phyloP scores from a whole-genome alignment of 495 filamentous ascomycete species.

The Endocarpon pusillum region DNA sequence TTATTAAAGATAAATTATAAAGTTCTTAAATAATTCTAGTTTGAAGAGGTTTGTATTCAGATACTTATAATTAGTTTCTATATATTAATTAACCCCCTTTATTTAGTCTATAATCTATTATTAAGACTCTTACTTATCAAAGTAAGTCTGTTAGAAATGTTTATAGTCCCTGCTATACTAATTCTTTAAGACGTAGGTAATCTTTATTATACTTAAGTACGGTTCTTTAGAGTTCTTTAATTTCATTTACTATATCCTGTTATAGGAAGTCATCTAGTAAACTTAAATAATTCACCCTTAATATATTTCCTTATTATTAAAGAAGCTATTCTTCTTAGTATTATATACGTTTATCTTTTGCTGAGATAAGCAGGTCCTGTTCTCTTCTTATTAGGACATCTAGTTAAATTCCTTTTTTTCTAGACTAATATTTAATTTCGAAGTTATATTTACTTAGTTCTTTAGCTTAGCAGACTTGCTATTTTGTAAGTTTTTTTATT shows the following conservation, averaged over 20 bases:
- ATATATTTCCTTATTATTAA: no score
- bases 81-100: no score
- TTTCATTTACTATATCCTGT: no score
- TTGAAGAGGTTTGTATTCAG: no score
- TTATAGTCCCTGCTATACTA: slow-evolving; percentile 2
- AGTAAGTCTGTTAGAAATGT: slow-evolving; percentile 2
- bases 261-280: no score
- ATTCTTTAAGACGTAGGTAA: neutral
- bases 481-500: slow-evolving; percentile 10
- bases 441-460: slow-evolving; percentile 17
- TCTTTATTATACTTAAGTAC: neutral
- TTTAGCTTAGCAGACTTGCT: slow-evolving; percentile 10
- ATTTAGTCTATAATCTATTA: no score
- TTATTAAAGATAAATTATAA: slow-evolving; percentile 1
- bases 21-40: no score
- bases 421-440: slow-evolving; percentile 10
- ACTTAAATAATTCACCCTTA: no score
- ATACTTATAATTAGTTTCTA: no score
- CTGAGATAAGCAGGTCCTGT: neutral
- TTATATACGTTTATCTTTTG: slow-evolving; percentile 1
- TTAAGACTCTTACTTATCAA: neutral
- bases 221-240: neutral
- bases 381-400: slow-evolving; percentile 5
- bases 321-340: no score
- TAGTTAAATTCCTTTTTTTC: slow-evolving; percentile 4